These are phyloP conservation scores for Inonotus hispidus DNA, from an alignment of 1,284 basidiomycete genomes.

Conservation along the genomic window DNA sequence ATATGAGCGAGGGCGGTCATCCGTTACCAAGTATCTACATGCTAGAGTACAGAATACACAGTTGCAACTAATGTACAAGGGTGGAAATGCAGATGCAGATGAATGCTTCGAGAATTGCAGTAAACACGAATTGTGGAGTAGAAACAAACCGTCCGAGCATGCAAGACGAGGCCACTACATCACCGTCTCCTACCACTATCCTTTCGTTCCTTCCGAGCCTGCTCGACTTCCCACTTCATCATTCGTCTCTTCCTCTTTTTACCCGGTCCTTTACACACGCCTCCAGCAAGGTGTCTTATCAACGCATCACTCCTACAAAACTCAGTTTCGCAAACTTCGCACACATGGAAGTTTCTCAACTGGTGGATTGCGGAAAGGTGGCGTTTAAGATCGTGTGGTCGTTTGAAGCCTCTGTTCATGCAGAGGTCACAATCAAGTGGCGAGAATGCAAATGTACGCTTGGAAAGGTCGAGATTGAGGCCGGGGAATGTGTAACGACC, in stretches of 20 bases:
- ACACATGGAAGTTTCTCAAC: neutral
- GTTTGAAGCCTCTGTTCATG: neutral
- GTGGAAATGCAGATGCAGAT: no score
- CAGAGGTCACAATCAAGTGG: neutral
- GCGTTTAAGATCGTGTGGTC: neutral
- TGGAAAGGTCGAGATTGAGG: no score
- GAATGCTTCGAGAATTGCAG: no score
- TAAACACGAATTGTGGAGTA: neutral
- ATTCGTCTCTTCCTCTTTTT: conserved; percentile 3
- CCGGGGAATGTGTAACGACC: neutral
- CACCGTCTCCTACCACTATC: neutral
- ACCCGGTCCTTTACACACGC: neutral
- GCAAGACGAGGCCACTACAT: no score
- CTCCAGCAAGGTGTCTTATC: neutral
- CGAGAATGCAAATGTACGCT: neutral
- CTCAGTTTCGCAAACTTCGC: neutral
- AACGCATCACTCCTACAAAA: conserved; percentile 10
- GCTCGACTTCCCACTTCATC: conserved; percentile 1
- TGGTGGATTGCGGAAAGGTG: neutral
- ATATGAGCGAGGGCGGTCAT: no score
- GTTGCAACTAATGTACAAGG: no score
- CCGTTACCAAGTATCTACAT: no score
- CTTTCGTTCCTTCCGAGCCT: neutral
- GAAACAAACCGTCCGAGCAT: neutral
- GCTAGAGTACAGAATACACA: no score